Evolutionary conservation across 2,329 filamentous ascomycete species (phyloP), one percentile per base, ranked within the genome.

Genomic region (Alternaria arbusti): DNA sequence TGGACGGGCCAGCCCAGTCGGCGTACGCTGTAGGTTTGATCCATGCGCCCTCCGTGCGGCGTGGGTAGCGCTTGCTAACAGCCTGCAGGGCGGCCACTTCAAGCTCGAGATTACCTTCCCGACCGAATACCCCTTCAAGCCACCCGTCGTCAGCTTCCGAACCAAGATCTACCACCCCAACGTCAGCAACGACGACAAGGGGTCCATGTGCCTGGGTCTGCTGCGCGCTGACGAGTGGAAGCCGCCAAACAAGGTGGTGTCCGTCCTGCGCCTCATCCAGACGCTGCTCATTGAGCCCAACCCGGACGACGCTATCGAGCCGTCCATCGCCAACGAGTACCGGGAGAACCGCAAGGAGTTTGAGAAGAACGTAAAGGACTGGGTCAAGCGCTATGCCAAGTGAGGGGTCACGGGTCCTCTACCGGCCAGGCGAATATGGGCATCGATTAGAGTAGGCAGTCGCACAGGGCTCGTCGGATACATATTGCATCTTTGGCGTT

Each of bases 81-180:
- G 55, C 54, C 20, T 51, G 50, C 56, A 90, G 84, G 90, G 89
- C 72, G 94, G 94, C 75, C 84, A 83, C 69, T 97, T 93, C 86
- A 87, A 88, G 70, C 82, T 97, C 65, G 82, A 89, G 66, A 85
- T 97, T 70, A 85, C 82, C 44, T 88, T 97, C 11, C 93, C 94
- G 13, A 82, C 84, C 71, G 90, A 93, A 75, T 97, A 97, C 84
- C 94, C 94, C 36, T 97, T 97, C 89, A 96, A 96, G 82, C 89
- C 93, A 22, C 94, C 94, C 15, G 84, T 86, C 64, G 86, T 97
- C 71, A 89, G 86, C 76, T 97, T 97, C 86, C 83, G 85, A 69
- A 97, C 94, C 55, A 95, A 94, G 82, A 92, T 97, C 85, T 97
- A 97, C 87, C 94, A 97, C 84, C 94, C 94, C 47, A 97, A 97